Evolutionary conservation across 352 stramenopile species (phyloP), one percentile per base, ranked within the genome.

Genomic region (Globisporangium camurandrum): DNA sequence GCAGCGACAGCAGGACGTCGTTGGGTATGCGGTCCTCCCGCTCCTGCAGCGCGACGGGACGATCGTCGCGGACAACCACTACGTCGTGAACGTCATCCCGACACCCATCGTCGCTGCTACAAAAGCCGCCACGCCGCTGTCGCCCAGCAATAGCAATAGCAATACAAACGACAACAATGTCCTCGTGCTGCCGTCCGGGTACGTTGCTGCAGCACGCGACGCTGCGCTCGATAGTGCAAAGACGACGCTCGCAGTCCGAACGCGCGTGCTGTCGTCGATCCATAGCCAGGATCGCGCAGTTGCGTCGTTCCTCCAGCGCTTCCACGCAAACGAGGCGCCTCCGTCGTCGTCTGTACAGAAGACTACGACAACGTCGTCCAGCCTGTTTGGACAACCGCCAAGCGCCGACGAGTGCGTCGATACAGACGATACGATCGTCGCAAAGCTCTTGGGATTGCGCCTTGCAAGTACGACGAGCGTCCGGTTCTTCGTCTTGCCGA

Each of bases 1-100:
- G 23, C 74, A 91, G 41, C 64, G 65, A 11, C 76, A 84, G 22
- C 71, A 87, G 52, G 76, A 91, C 27, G 59, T 91, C 8, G 46
- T 88, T 0, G 76, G 74, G 2, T 85, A 73, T 27, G 68, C 74
- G 4, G 63, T 59, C 0, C 40, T 88, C 0, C 76, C 79, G 3
- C 20, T 91, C 8, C 41, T 88, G 1, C 56, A 64, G 17, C 65
- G 57, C 49, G 57, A 79, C 23, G 79, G 76, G 16, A 71, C 74
- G 0, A 53, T 87, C 22, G 28, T 88, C 0, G 57, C 71, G 36
- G 79, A 91, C 26, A 53, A 37, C 14, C 67, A 65, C 19, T 79
- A 75, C 46, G 30, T 57, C 1, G 16, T 85, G 17, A 68, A 68
- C 8, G 56, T 88, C 10, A 64, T 57, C 27, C 48, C 62, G 19